A percentile compares a stretch with the other conserved stretches of the same genome.
Conservation (phyloP, 371 early-diverging fungal species). For the Apophysomyces sp. region DNA sequence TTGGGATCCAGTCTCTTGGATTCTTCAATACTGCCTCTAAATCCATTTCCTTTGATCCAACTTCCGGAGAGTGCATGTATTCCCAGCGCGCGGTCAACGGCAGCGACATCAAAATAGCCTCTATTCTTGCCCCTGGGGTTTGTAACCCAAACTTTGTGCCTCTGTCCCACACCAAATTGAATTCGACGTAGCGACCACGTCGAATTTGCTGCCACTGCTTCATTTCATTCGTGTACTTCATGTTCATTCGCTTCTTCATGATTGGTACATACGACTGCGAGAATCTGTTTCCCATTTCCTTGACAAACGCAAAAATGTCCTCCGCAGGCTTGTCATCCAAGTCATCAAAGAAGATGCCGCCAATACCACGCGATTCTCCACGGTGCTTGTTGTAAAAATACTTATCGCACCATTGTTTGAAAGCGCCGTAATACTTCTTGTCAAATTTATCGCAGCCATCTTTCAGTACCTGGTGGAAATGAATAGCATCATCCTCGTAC, state of each 20-base stretch:
- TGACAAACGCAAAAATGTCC: constrained; percentile 67
- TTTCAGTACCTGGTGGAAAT: constrained; percentile 79
- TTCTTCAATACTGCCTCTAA: constrained; percentile 76
- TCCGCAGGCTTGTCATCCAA: constrained; percentile 65
- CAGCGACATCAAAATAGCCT: constrained; percentile 81
- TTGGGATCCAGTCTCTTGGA: constrained; percentile 81
- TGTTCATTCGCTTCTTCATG: constrained; percentile 61
- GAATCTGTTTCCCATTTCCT: constrained; percentile 71
- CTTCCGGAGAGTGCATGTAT: constrained; percentile 72
- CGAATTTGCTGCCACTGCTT: constrained; percentile 83
- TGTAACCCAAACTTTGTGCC: constrained; percentile 87
- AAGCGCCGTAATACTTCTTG: constrained; percentile 62
- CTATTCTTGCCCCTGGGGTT: constrained; percentile 83
- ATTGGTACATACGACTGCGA: constrained; percentile 77
- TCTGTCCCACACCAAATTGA: constrained; percentile 82
- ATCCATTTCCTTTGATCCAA: constrained; percentile 68
- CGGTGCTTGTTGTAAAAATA: constrained; percentile 80
- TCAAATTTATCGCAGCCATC: constrained; percentile 77
- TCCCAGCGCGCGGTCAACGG: constrained; percentile 85
- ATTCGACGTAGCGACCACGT: constrained; percentile 87
- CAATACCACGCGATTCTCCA: constrained; percentile 78
- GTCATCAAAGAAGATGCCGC: constrained; percentile 89
- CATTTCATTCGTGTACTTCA: constrained; percentile 62
- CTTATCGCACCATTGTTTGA: constrained; percentile 83
- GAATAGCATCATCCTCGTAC: constrained; percentile 74